These are phyloP conservation scores for Nakazawaea populi DNA, from an alignment of 805 yeast genomes.

Conservation along the genomic window DNA sequence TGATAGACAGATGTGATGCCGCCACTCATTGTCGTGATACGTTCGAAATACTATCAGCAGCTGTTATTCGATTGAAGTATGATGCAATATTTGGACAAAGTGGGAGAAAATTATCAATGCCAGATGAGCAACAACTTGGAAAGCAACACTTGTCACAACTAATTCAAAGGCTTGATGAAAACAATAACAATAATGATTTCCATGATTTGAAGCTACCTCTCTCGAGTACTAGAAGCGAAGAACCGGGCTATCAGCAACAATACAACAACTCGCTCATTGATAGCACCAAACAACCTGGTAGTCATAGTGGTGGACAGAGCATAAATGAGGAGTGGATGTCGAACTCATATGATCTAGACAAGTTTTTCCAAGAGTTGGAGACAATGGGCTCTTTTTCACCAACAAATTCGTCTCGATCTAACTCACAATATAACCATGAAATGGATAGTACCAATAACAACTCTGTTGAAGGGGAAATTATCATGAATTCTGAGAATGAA, in stretches of 20 bases:
- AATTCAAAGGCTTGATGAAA: slow-evolving; percentile 24
- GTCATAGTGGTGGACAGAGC: slow-evolving; percentile 1
- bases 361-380: slow-evolving; percentile 44
- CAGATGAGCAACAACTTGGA: slow-evolving; percentile 21
- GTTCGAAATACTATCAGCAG: slow-evolving; percentile 66
- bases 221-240: not conserved
- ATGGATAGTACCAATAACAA: not conserved
- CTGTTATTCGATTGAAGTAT: slow-evolving; percentile 56
- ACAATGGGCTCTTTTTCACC: slow-evolving; percentile 18
- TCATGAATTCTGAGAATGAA: not conserved
- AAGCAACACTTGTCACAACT: slow-evolving; percentile 31
- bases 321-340: slow-evolving; percentile 26
- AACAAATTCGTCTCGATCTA: slow-evolving; percentile 9
- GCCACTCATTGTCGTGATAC: slow-evolving; percentile 68
- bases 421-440: not conserved
- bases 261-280: not conserved
- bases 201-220: not conserved
- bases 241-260: slow-evolving; percentile 1
- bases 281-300: slow-evolving; percentile 2
- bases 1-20: slow-evolving; percentile 71
- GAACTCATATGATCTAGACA: slow-evolving; percentile 31
- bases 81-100: not conserved
- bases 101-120: not conserved
- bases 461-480: not conserved
- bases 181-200: not conserved